phyloP scores from a whole-genome alignment of 2,329 filamentous ascomycete genomes.

The Colletotrichum navitas region DNA sequence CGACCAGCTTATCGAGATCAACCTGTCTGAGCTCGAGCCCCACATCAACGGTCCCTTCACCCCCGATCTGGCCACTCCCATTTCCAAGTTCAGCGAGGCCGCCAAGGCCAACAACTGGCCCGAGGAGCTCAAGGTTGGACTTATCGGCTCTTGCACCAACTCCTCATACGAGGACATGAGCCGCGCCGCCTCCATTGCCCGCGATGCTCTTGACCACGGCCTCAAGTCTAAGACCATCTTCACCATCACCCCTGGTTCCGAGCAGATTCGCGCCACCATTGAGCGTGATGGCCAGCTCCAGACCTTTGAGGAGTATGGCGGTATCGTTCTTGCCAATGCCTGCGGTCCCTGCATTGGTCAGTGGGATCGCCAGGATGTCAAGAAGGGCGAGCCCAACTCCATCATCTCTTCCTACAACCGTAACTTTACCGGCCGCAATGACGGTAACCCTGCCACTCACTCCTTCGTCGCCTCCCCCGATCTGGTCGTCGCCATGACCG shows the following conservation, averaged over 20 bases:
- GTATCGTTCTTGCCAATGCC: constrained; percentile 93
- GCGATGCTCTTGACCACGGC: constrained; percentile 91
- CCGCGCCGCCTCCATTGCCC: constrained; percentile 90
- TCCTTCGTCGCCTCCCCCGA: constrained; percentile 94
- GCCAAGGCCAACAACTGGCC: constrained; percentile 97
- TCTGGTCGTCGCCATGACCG: constrained; percentile 86
- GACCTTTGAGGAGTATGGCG: constrained; percentile 97
- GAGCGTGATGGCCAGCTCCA: constrained; percentile 89
- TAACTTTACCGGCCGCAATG: constrained; percentile 99
- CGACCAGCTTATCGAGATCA: constrained; percentile 95
- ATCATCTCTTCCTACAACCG: constrained; percentile 99
- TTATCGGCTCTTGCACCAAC: constrained; percentile 99
- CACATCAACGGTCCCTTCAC: constrained; percentile 99
- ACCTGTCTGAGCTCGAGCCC: constrained; percentile 93
- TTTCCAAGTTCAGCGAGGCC: constrained; percentile 96
- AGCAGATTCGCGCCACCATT: constrained; percentile 96
- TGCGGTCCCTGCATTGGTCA: constrained; percentile 95
- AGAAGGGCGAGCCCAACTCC: constrained; percentile 96
- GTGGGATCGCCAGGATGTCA: constrained; percentile 93
- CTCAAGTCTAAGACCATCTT: constrained; percentile 94
- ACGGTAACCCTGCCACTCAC: constrained; percentile 94
- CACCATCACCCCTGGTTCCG: constrained; percentile 95
- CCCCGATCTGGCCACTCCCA: constrained; percentile 95
- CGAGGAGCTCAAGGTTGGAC: constrained; percentile 93
- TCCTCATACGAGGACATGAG: constrained; percentile 89